Evolutionary conservation across 2,329 filamentous ascomycete genomes (phyloP).

Genomic region (Colletotrichum melonis): DNA sequence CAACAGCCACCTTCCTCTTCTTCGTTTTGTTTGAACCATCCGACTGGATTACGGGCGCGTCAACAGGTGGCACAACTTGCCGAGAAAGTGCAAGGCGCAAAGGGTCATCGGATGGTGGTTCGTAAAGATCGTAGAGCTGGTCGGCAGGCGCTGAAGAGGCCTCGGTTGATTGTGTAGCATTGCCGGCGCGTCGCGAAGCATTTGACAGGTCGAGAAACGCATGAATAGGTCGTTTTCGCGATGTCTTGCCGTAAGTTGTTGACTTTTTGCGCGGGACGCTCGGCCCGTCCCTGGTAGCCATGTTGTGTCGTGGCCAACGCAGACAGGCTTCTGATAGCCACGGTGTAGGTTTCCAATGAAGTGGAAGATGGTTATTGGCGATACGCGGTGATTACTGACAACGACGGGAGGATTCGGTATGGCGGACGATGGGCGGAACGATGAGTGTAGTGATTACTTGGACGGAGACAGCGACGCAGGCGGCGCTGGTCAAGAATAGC

Average conservation of each 20-base stretch:
- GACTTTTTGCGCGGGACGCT: conserved; percentile 30
- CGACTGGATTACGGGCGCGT: not conserved
- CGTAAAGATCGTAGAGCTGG: conserved; percentile 17
- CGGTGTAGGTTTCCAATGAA: not conserved
- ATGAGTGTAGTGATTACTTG: not conserved
- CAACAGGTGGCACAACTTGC: not conserved
- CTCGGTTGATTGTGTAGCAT: not conserved
- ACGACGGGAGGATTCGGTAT: not conserved
- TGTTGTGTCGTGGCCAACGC: not conserved
- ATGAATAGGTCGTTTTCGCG: conserved; percentile 33
- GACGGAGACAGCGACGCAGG: not conserved
- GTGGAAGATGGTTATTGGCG: not conserved
- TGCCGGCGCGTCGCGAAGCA: conserved; percentile 4
- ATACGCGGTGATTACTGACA: not conserved
- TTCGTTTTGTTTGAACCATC: conserved; percentile 2
- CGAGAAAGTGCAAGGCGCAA: not conserved
- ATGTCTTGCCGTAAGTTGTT: conserved; percentile 36
- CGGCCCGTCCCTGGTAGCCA: conserved; percentile 33
- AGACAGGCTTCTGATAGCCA: not conserved
- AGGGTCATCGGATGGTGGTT: conserved; percentile 20
- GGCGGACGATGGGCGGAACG: not conserved
- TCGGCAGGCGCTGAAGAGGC: conserved; percentile 2
- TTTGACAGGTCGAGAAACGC: conserved; percentile 31
- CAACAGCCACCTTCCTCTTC: conserved; percentile 21
- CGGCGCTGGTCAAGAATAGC: not conserved